Percentiles rank a stretch among this genome's conserved stretches.
Evolutionary conservation across 2,329 filamentous ascomycete species (phyloP).

Genomic region (Aspergillus viridinutans): DNA sequence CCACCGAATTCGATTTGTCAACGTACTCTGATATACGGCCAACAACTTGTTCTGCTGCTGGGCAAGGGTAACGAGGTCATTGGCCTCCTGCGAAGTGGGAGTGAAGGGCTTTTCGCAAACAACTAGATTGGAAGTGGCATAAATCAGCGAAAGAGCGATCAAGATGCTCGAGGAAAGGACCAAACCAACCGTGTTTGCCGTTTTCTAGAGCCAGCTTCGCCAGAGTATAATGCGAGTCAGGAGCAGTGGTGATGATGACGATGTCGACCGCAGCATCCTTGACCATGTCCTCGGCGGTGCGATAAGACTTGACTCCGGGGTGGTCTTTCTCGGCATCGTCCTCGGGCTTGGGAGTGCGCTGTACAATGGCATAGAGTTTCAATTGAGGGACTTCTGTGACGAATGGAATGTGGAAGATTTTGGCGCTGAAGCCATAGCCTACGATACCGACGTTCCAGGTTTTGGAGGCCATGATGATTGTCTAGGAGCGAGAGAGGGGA

Average conservation of each 20-base stretch:
- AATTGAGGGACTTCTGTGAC: slow-evolving; percentile 61
- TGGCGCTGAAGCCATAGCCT: slow-evolving; percentile 63
- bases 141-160: neutral
- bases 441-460: slow-evolving; percentile 55
- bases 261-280: slow-evolving; percentile 64
- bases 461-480: slow-evolving; percentile 38
- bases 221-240: slow-evolving; percentile 65
- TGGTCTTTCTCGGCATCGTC: slow-evolving; percentile 67
- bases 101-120: slow-evolving; percentile 82
- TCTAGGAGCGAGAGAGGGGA: neutral
- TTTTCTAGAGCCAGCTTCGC: slow-evolving; percentile 61
- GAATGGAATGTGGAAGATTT: slow-evolving; percentile 81
- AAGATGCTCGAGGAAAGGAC: neutral
- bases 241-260: slow-evolving; percentile 67
- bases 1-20: neutral
- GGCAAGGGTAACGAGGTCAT: slow-evolving; percentile 56
- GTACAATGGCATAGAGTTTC: slow-evolving; percentile 69
- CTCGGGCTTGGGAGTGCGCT: slow-evolving; percentile 61
- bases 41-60: slow-evolving; percentile 50
- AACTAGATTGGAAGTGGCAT: slow-evolving; percentile 39
- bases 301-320: slow-evolving; percentile 61
- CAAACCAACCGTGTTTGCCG: slow-evolving; percentile 59
- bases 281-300: slow-evolving; percentile 58
- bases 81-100: slow-evolving; percentile 64
- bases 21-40: slow-evolving; percentile 64